Base-by-base conservation (phyloP, 495 filamentous ascomycete species). In the Penicillium canescens region DNA sequence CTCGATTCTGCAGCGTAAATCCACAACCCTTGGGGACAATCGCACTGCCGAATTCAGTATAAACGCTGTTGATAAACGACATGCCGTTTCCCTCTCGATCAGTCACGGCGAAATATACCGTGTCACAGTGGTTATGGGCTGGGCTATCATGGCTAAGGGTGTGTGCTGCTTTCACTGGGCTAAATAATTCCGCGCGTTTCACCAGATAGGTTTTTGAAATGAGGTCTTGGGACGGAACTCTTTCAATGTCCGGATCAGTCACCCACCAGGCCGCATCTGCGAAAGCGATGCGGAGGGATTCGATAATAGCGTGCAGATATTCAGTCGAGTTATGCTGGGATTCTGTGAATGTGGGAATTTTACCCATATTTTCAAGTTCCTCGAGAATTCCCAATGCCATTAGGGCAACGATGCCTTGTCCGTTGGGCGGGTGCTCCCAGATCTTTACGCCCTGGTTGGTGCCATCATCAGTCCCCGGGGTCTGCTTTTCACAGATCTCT, bases 391-490 rank as follows among this genome's bases (percentile, higher is more conserved):
- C 94, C 0, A 98, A 77, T 1, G 94, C 87, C 84, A 97, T 94
- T 35, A 98, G 78, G 3, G 94, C 95, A 0, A 98, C 91, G 56
- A 98, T 88, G 12, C 94, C 94, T 69, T 98, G 94, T 0, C 95
- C 92, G 72, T 97, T 98, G 12, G 94, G 94, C 35, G 94, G 91
- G 70, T 96, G 92, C 58, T 98, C 94, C 92, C 92, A 98, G 3
- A 98, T 66, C 60, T 95, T 85, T 14, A 96, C 78, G 14, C 84
- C 86, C 43, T 79, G 65, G 50, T 81, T 76, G 1, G 73, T 57
- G 35, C 76, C 68, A 21, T 71, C 73, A 33, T 68, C 57, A 23
- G 74, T 77, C 47, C 78, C 78, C 9, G 61, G 49, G 16, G 65
- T 55, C 41, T 75, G 66, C 55, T 81, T 76, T 34, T 77, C 73